Base-by-base conservation (phyloP, 2,329 filamentous ascomycete genomes). In the Alternaria consortialis region DNA sequence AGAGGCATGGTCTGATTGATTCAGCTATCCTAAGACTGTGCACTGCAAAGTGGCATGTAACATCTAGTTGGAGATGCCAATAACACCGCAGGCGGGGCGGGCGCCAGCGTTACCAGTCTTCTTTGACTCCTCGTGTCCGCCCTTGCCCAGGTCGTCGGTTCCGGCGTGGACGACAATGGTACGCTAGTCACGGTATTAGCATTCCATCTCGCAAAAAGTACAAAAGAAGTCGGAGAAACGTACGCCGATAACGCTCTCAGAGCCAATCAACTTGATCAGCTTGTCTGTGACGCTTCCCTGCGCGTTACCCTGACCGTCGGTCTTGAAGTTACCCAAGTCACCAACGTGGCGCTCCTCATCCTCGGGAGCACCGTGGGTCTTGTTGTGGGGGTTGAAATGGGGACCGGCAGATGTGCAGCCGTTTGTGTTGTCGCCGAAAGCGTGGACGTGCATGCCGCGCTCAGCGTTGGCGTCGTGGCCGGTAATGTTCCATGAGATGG, bases 401-500 rank as follows among this genome's bases (percentile, higher is more conserved):
- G 95, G 94, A 56, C 95, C 95, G 71, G 95, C 95, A 71, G 92
- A 97, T 71, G 94, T 98, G 91, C 95, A 99, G 82, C 95, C 95
- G 85, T 99, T 99, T 87, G 95, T 98, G 88, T 98, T 98, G 88
- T 98, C 95, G 81, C 95, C 95, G 79, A 97, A 99, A 82, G 95
- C 92, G 87, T 99, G 95, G 79, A 99, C 90, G 87, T 99, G 95
- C 88, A 98, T 93, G 83, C 93, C 95, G 84, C 95, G 94, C 89
- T 97, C 88, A 79, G 95, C 94, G 82, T 97, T 97, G 84, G 94
- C 78, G 80, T 98, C 94, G 84, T 97, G 86, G 84, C 95, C 94
- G 65, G 87, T 86, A 83, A 99, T 93, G 84, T 97, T 88, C 90
- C 92, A 99, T 79, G 90, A 88, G 85, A 99, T 87, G 81, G 86